Evolutionary conservation across 306 rosid species (phyloP).

Genomic region (Dicorynia guianensis): DNA sequence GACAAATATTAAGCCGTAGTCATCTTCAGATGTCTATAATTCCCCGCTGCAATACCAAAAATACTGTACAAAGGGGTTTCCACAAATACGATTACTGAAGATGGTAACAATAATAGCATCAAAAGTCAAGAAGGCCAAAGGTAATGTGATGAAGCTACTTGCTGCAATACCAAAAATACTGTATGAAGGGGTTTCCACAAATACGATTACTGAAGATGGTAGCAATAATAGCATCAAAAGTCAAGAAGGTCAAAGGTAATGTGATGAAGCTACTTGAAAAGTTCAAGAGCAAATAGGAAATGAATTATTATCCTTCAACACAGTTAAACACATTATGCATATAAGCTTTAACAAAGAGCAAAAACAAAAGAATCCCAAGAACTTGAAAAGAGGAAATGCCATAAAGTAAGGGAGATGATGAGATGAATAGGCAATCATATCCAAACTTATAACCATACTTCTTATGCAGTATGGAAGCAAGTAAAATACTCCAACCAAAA

Average conservation of each 20-base stretch:
- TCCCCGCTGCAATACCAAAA: neutral
- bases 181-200: neutral
- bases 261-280: conserved; percentile 16
- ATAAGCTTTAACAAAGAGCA: neutral
- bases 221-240: neutral
- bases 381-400: neutral
- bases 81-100: neutral
- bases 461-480: neutral
- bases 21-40: neutral
- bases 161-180: neutral
- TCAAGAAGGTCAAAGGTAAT: neutral
- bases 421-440: conserved; percentile 3
- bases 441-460: neutral
- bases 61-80: neutral
- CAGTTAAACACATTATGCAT: neutral
- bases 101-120: neutral
- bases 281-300: neutral
- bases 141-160: too few species aligned
- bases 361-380: neutral
- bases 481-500: conserved; percentile 7
- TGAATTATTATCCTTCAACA: neutral
- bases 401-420: neutral
- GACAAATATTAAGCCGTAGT: neutral
- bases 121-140: neutral
- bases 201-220: neutral